A percentile compares a stretch with the other conserved stretches of the same genome.
Conservation (phyloP, 2,329 filamentous ascomycete genomes). For the Neofusicoccum cordaticola region DNA sequence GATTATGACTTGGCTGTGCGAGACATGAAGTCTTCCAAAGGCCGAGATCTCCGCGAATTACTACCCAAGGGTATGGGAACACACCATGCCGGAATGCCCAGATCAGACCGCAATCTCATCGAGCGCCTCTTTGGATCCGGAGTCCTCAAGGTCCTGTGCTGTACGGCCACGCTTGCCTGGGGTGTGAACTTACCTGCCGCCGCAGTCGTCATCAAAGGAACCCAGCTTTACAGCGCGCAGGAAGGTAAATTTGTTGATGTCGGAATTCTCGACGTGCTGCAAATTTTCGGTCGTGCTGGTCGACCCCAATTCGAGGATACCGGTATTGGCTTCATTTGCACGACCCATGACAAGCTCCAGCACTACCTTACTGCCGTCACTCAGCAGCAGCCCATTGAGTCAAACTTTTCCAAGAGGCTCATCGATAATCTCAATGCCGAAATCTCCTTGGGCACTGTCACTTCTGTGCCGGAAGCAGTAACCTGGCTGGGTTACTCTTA, state of each 20-base stretch:
- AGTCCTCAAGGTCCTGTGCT: constrained; percentile 95
- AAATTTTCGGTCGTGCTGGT: constrained; percentile 97
- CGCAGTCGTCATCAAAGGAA: constrained; percentile 96
- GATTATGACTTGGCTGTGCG: constrained; percentile 75
- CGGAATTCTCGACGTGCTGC: constrained; percentile 91
- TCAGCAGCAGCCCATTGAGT: constrained; percentile 94
- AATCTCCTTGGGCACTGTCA: constrained; percentile 89
- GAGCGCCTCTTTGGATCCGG: constrained; percentile 88
- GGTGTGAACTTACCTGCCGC: constrained; percentile 97
- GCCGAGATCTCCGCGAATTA: constrained; percentile 82
- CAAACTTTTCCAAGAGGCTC: constrained; percentile 87
- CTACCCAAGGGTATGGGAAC: constrained; percentile 88
- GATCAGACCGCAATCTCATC: constrained; percentile 92
- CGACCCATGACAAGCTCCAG: constrained; percentile 85
- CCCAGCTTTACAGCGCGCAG: constrained; percentile 92
- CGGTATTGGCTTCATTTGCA: constrained; percentile 97
- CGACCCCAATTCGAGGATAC: constrained; percentile 96
- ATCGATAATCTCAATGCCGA: constrained; percentile 98
- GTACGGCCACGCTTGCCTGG: constrained; percentile 96
- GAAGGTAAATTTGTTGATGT: constrained; percentile 96
- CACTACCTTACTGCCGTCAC: constrained; percentile 94
- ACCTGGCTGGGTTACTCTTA: constrained; percentile 99
- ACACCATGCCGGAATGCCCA: constrained; percentile 94
- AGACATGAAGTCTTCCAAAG: constrained; percentile 82
- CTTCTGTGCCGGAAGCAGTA: constrained; percentile 87